Evolutionary conservation across 768 basidiomycete species (phyloP), one percentile per base, ranked within the genome.

Genomic region (Calocera viscosa): DNA sequence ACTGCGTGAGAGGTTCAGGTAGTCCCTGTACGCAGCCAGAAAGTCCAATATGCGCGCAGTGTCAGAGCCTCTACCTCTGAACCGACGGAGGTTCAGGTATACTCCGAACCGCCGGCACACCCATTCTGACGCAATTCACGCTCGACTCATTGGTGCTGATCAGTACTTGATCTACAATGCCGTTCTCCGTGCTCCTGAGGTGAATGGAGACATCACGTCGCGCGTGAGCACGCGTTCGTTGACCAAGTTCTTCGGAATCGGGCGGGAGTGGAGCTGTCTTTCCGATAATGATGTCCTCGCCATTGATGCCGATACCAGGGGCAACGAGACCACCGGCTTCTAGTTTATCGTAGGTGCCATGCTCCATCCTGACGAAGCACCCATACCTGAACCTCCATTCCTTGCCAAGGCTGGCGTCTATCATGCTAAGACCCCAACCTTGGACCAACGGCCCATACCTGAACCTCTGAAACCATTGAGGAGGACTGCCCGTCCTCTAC

Each of bases 221-320:
- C 32, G 89, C 92, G 74, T 99, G 96, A 16, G 86, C 85, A 69
- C 91, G 83, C n/a, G 92, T 94, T 65, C 94, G 84, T 73, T 96
- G 94, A 41, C 96, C 96, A 24, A 99, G 84, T 76, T 99, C 96
- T 74, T 98, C 96, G 72, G 90, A 94, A 71, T 98, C 95, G 1
- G 92, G 88, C 64, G 93, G 94, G 43, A 99, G 87, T 1, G 96
- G 96, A 7, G 96, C 94, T 0, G 96, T 98, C 79, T 99, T 99
- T 67, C 96, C 96, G 70, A 98, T 99, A 73, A 99, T 94, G 73
- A 99, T 98, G 76, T 99, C 96, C 76, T 97, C 96, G 28, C 96
- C 96, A 67, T 84, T 82, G 39, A 98, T 94, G 73, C 90, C 90
- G 68, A 92, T 94, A 53, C 96, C 96, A 5, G 94, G 92, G 34